Percentiles rank a stretch among this genome's conserved stretches.
These are phyloP conservation scores for Oryza glaberrima DNA, from an alignment of 176 grass and related monocot genomes.

Conservation along the genomic window DNA sequence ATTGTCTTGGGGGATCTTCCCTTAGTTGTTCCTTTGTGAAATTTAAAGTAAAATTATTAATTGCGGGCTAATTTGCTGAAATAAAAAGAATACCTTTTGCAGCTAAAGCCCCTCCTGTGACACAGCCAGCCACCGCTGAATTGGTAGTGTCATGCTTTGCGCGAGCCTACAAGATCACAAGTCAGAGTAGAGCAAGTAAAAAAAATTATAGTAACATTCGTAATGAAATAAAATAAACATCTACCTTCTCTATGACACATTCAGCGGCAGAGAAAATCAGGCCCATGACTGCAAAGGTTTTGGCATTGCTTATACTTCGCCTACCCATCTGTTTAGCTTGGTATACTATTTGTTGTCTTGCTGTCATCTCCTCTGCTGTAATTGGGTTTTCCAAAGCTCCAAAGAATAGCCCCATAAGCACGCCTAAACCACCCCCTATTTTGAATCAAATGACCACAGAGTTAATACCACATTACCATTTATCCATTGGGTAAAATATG, in stretches of 20 bases:
- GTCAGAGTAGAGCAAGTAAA: constrained; percentile 18
- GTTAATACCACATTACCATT: constrained; percentile 35
- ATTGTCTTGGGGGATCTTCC: constrained; percentile 13
- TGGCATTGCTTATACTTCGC: constrained; percentile 80
- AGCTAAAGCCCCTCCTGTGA: constrained; percentile 86
- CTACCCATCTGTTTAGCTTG: constrained; percentile 91
- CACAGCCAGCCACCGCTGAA: constrained; percentile 83
- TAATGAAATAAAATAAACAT: background rate
- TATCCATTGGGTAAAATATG: background rate
- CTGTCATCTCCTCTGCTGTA: constrained; percentile 71
- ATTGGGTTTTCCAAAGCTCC: constrained; percentile 92
- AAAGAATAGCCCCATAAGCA: constrained; percentile 88
- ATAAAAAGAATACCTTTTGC: constrained; percentile 60
- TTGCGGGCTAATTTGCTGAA: background rate
- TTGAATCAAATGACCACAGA: constrained; percentile 33
- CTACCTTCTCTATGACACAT: constrained; percentile 87
- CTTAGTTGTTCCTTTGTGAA: background rate
- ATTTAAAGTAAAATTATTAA: background rate
- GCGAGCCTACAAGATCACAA: constrained; percentile 58
- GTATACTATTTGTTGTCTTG: constrained; percentile 80
- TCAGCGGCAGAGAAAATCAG: constrained; percentile 90
- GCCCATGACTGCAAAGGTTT: constrained; percentile 94
- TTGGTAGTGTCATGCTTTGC: constrained; percentile 96
- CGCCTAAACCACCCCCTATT: constrained; percentile 85
- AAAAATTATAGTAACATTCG: constrained; percentile 2